Conservation (phyloP, 768 basidiomycete species). For the Leccinum subtestaceum region DNA sequence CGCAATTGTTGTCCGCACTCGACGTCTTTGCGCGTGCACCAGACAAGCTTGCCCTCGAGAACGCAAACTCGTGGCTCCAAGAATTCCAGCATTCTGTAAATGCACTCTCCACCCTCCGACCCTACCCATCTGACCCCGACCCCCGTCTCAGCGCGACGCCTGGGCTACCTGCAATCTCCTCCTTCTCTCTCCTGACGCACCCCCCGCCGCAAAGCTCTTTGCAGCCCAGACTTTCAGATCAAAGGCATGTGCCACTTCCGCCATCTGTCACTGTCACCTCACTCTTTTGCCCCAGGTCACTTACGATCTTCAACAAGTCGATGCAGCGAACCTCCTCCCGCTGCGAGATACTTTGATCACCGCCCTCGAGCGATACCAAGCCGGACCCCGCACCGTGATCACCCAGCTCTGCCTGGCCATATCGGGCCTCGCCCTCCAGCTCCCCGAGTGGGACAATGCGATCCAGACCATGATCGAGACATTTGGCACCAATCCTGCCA, state of each 20-base stretch:
- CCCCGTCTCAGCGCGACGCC: conserved; percentile 83
- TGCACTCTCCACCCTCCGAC: conserved; percentile 67
- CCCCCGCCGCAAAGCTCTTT: conserved; percentile 81
- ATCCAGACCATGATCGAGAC: conserved; percentile 78
- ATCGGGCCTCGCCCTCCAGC: conserved; percentile 87
- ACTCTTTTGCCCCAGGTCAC: conserved; percentile 64
- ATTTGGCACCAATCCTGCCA: conserved; percentile 81
- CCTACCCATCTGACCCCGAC: conserved; percentile 65
- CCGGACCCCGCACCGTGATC: conserved; percentile 80
- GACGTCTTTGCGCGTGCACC: conserved; percentile 79
- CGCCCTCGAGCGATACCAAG: conserved; percentile 67
- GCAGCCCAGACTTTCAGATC: conserved; percentile 95
- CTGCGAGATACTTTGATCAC: conserved; percentile 84
- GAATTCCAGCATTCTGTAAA: conserved; percentile 99
- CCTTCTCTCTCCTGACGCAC: conserved; percentile 75
- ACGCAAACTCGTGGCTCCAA: conserved; percentile 93
- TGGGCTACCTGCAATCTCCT: conserved; percentile 95
- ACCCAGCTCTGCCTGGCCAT: conserved; percentile 89
- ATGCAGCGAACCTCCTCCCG: conserved; percentile 64
- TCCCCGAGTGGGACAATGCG: conserved; percentile 80
- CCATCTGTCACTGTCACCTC: conserved; percentile 25
- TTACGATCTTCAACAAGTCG: conserved; percentile 91
- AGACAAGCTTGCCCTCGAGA: conserved; percentile 77
- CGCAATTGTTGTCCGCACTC: conserved; percentile 71
- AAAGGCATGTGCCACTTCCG: conserved; percentile 58